A percentile compares a stretch with the other conserved stretches of the same genome.
Conservation (phyloP, 768 basidiomycete genomes). For the Leccinum broughii region DNA sequence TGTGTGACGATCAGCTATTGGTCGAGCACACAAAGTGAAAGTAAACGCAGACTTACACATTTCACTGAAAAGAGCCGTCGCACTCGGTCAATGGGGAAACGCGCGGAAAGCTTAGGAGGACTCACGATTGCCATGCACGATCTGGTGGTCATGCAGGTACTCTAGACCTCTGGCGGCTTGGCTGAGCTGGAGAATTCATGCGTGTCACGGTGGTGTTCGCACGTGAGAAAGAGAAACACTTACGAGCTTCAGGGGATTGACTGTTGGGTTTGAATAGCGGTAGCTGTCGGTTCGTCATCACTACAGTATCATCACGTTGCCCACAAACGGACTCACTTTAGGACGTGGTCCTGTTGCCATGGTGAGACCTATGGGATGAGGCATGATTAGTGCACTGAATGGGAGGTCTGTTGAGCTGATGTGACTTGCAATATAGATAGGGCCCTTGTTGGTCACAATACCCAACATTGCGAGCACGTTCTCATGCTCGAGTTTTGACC, state of each 20-base stretch:
- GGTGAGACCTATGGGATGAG: conserved; percentile 52
- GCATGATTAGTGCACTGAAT: background rate
- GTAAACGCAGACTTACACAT: conserved; percentile 46
- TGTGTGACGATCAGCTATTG: conserved; percentile 4
- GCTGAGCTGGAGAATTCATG: conserved; percentile 36
- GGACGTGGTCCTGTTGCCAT: conserved; percentile 60
- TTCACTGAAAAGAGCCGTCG: conserved; percentile 41
- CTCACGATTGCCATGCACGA: conserved; percentile 65
- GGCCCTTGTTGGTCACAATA: conserved; percentile 53
- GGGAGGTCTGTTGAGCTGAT: background rate
- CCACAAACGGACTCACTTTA: conserved; percentile 39
- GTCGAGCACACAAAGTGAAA: background rate
- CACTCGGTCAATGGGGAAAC: conserved; percentile 1
- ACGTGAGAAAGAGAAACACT: background rate
- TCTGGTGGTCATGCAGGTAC: conserved; percentile 52
- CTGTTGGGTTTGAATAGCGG: conserved; percentile 35
- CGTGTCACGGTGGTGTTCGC: background rate
- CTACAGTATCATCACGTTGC: background rate
- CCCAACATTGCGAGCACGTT: conserved; percentile 52
- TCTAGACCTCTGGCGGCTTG: conserved; percentile 58
- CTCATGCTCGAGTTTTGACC: conserved; percentile 51
- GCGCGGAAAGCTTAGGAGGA: conserved; percentile 4
- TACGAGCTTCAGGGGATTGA: conserved; percentile 47
- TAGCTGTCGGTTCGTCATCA: conserved; percentile 36
- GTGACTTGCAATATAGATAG: conserved; percentile 47